Evolutionary conservation across 2,329 filamentous ascomycete genomes (phyloP), one percentile per base, ranked within the genome.

Genomic region (Aspergillus sclerotialis): DNA sequence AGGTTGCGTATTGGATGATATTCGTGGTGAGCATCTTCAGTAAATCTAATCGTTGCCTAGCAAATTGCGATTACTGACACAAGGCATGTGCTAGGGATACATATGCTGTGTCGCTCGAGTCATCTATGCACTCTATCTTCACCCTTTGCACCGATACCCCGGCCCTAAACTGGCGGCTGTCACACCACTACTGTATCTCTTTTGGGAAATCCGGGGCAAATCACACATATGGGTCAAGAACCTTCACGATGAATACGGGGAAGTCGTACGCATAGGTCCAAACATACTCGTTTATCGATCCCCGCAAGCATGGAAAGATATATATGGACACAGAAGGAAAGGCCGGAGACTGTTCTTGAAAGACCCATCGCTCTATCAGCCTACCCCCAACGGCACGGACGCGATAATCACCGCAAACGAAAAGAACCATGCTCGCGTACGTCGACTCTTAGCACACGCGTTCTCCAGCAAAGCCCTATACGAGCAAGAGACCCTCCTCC

Each of bases 71-170:
- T n/a, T n/a, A n/a, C n/a, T n/a, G n/a, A n/a, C n/a, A n/a, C n/a
- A n/a, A n/a, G n/a, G n/a, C n/a, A n/a, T n/a, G n/a, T n/a, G n/a
- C n/a, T 15, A 33, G 31, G 7, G 12, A 8, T 15, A 26, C 10
- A 17, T 19, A 10, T 26, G 18, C 31, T 33, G 12, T n/a, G 12
- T 27, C 18, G 5, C 9, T 7, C 12, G 25, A 13, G 31, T 10
- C 26, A 38, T 60, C 29, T 64, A 67, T 44, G 46, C 53, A 14
- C 28, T 63, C 13, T 54, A 48, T 33, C 45, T 63, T 23, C 63
- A 67, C 34, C 61, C 64, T n/a, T 47, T 67, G 24, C 48, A 56
- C 7, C 52, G 52, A 21, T 49, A 65, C 7, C 64, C 65, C 2
- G 63, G 64, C 0, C 64, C 65, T 10, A 42, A 56, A 25, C 33